phyloP scores from a whole-genome alignment of 345 rosid species.

The Pistacia integerrima region DNA sequence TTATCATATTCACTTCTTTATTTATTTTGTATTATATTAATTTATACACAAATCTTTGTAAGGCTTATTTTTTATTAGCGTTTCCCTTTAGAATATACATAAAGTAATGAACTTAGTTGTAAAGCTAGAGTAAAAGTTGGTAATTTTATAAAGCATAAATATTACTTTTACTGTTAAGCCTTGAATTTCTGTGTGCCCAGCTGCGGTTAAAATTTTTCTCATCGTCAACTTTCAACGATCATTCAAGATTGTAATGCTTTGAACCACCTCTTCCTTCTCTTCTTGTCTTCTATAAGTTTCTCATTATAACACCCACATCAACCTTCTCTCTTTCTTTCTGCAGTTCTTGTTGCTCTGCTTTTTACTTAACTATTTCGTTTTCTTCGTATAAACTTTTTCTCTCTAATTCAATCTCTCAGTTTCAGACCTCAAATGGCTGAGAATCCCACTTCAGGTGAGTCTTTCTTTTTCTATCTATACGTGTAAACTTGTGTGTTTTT shows the following conservation, averaged over 20 bases:
- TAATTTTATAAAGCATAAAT: too few relatives aligned
- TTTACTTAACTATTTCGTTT: too few relatives aligned
- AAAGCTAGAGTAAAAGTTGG: too few relatives aligned
- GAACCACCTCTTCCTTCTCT: not conserved
- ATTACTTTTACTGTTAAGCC: too few relatives aligned
- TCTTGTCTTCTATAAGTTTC: slow-evolving; percentile 17
- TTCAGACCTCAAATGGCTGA: slow-evolving; percentile 41
- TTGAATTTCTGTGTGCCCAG: not conserved
- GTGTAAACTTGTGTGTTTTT: not conserved
- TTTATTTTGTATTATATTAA: too few relatives aligned
- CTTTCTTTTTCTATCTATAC: not conserved
- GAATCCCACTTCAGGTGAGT: slow-evolving; percentile 42
- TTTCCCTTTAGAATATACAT: too few relatives aligned
- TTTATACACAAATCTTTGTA: too few relatives aligned
- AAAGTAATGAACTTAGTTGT: too few relatives aligned
- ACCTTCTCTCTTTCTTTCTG: slow-evolving; percentile 7
- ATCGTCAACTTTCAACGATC: not conserved
- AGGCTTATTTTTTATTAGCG: too few relatives aligned
- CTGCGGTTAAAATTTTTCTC: not conserved
- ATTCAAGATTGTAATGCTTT: not conserved
- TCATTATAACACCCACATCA: slow-evolving; percentile 22
- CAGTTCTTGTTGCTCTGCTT: not conserved
- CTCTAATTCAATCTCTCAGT: slow-evolving; percentile 17
- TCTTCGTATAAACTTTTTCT: not conserved
- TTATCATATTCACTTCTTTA: too few relatives aligned